Base-by-base conservation (phyloP, 1,284 basidiomycete genomes). In the Gomphus bonarii region DNA sequence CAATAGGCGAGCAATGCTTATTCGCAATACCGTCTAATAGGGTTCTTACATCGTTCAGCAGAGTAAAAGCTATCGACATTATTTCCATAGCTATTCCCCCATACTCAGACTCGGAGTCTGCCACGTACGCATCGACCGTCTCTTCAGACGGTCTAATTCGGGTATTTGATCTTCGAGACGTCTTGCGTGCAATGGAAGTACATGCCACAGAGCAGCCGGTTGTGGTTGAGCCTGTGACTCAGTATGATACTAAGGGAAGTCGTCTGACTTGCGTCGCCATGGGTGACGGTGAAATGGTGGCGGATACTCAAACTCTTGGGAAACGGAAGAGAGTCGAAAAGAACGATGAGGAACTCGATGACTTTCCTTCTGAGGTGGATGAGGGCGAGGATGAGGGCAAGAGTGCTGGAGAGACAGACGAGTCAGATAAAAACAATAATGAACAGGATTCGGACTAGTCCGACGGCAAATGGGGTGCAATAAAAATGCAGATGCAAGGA, bases 81-180 rank as follows among this genome's bases (percentile, higher is more conserved):
- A 73, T 88, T 30, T 64, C 69, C 2, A 75, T 90, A 36, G 72
- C 80, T 0, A 72, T 84, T 2, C 79, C 80, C 3, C 63, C 69
- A 3, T 62, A 65, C 58, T 7, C 66, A 60, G 9, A 56, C 54
- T 68, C 67, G 35, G 65, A 62, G 40, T 73, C 75, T 14, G 89
- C 86, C 0, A 82, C 80, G 0, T 72, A 93, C 20, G 77, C 82
- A 11, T 78, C 81, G 58, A 88, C 89, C 3, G 82, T 81, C 12
- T 94, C 91, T 0, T 91, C 91, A 0, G 92, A 95, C 61, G 92
- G 92, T 9, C 80, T 81, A 56, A 83, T 95, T 63, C 81, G 85
- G 63, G 67, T 94, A 12, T 92, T 88, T 68, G 85, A 95, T 67
- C 71, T 94, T 35, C 75, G 77, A 1, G 64, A 67, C 1, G 65